phyloP scores from a whole-genome alignment of 2,329 filamentous ascomycete genomes.

The Diaporthe australafricana region DNA sequence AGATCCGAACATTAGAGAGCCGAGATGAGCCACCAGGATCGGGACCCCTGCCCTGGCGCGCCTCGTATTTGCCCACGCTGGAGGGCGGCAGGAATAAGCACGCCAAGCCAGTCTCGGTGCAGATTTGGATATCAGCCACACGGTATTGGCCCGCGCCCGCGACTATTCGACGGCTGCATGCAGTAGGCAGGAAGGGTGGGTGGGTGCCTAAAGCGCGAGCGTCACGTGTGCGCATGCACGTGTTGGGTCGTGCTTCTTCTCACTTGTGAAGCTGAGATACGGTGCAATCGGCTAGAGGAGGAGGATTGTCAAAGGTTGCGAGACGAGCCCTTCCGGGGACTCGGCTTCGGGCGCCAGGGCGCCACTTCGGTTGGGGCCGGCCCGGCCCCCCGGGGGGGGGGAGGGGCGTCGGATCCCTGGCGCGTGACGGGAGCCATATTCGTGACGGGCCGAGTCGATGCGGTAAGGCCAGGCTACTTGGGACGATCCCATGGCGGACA shows the following conservation, averaged over 20 bases:
- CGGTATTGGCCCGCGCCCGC: constrained; percentile 23
- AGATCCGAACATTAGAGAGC: background rate
- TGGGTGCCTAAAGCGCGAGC: background rate
- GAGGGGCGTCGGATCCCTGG: background rate
- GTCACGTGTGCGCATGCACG: background rate
- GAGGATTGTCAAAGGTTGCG: background rate
- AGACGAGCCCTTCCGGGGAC: background rate
- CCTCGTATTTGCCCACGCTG: background rate
- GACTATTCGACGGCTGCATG: constrained; percentile 23
- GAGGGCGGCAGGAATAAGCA: constrained; percentile 3
- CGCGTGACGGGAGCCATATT: background rate
- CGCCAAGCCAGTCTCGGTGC: constrained; percentile 9
- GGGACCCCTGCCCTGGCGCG: background rate
- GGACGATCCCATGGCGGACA: background rate
- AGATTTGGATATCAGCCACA: constrained; percentile 26
- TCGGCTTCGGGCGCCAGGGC: background rate
- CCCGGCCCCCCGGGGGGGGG: too few relatives aligned
- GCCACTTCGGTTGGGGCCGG: constrained; percentile 21
- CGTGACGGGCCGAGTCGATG: background rate
- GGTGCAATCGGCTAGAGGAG: background rate
- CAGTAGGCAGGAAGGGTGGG: background rate
- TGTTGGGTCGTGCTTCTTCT: background rate
- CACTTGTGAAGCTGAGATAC: background rate
- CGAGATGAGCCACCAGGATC: constrained; percentile 11
- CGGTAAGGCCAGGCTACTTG: too few relatives aligned